Conservation (phyloP, 768 basidiomycete genomes). For the Hericium rajendrae region DNA sequence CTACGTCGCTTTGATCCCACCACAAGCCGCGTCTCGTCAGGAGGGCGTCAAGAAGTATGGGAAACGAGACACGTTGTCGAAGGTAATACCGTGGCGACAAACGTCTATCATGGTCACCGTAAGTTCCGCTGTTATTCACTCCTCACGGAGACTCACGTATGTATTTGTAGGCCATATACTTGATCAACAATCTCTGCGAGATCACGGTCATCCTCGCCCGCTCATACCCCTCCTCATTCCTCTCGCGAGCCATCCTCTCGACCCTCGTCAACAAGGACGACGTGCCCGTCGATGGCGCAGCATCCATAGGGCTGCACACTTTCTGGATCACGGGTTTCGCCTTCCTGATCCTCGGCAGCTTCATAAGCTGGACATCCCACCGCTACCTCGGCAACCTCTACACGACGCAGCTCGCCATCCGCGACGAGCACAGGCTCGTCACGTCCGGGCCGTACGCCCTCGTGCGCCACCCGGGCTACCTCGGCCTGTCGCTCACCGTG, state of each 20-base stretch:
- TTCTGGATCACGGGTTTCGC: conserved; percentile 10
- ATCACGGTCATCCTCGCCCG: not conserved
- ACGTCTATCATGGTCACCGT: too few relatives aligned
- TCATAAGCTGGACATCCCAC: conserved; percentile 15
- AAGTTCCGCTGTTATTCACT: too few relatives aligned
- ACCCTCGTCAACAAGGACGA: not conserved
- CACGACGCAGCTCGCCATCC: conserved; percentile 19
- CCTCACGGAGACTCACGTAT: too few relatives aligned
- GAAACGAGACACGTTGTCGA: too few relatives aligned
- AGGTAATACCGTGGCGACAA: too few relatives aligned
- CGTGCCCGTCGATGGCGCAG: not conserved
- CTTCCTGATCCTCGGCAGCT: conserved; percentile 5
- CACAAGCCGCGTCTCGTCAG: too few relatives aligned
- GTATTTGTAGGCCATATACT: too few relatives aligned
- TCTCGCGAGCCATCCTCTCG: not conserved
- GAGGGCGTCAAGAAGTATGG: too few relatives aligned
- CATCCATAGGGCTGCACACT: conserved; percentile 2
- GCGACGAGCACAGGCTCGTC: conserved; percentile 17
- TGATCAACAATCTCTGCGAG: not conserved
- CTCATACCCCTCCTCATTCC: not conserved
- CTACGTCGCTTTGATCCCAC: too few relatives aligned
- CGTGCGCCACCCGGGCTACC: conserved; percentile 22
- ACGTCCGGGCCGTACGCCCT: conserved; percentile 21
- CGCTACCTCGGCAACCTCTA: conserved; percentile 18
- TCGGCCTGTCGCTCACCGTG: conserved; percentile 3